Conservation (phyloP, 2,329 filamentous ascomycete species). For the Rasamsonia emersonii region DNA sequence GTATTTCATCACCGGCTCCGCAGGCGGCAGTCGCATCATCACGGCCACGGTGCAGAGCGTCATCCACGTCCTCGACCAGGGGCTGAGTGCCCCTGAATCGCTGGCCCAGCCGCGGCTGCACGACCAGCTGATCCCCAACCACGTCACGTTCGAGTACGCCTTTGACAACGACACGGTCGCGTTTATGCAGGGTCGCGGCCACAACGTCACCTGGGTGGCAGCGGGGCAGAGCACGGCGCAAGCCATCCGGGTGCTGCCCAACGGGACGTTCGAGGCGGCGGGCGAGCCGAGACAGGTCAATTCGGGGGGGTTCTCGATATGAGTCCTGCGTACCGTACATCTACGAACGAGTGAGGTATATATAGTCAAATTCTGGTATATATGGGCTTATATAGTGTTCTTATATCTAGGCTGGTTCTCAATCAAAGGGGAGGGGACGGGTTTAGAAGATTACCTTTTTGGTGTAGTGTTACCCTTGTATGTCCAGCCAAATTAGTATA, state of each 20-base stretch:
- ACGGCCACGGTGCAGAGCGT: constrained; percentile 67
- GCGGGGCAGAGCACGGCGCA: constrained; percentile 62
- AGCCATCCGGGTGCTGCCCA: constrained; percentile 50
- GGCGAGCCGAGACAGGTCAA: constrained; percentile 66
- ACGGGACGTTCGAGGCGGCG: constrained; percentile 69
- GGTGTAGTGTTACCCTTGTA: too few relatives aligned
- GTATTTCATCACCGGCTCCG: constrained; percentile 63
- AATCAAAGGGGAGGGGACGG: too few relatives aligned
- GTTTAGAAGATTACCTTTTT: too few relatives aligned
- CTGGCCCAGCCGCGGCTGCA: constrained; percentile 63
- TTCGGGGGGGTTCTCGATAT: constrained; percentile 59
- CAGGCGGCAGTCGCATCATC: constrained; percentile 76
- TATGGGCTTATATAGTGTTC: too few relatives aligned
- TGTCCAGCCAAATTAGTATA: too few relatives aligned
- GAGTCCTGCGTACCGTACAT: too few relatives aligned
- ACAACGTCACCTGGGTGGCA: constrained; percentile 62
- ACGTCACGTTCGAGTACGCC: constrained; percentile 56
- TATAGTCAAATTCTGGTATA: too few relatives aligned
- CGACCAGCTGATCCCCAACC: constrained; percentile 71
- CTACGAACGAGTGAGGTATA: too few relatives aligned
- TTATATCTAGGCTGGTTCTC: background rate
- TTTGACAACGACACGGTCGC: constrained; percentile 59
- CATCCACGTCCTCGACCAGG: constrained; percentile 62
- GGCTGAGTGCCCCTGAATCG: constrained; percentile 52
- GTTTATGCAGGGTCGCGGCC: constrained; percentile 56